phyloP scores from a whole-genome alignment of 441 rosid species.

The Brassica balearica region DNA sequence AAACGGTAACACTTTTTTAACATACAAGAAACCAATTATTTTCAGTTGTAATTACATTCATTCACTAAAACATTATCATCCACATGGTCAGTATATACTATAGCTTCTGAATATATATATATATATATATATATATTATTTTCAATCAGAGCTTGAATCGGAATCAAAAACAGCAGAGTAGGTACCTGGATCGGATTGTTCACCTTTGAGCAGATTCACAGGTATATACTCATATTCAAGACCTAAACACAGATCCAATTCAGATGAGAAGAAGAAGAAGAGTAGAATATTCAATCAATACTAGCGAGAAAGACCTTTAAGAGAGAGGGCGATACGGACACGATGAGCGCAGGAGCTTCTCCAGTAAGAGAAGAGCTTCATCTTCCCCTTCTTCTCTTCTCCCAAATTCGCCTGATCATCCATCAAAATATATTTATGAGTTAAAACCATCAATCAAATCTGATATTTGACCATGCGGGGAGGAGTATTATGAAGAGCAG shows the following conservation, averaged over 20 bases:
- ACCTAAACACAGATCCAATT: slow-evolving; percentile 24
- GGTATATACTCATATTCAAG: slow-evolving; percentile 64
- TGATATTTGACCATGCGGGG: neutral
- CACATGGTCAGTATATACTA: neutral
- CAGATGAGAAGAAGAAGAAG: neutral
- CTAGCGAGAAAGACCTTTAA: slow-evolving; percentile 49
- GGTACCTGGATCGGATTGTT: slow-evolving; percentile 56
- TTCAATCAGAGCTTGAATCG: neutral
- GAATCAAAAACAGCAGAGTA: neutral
- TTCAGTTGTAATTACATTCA: neutral
- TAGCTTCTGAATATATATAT: neutral
- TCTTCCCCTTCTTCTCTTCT: slow-evolving; percentile 36
- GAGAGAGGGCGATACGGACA: slow-evolving; percentile 58
- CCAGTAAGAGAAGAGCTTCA: slow-evolving; percentile 64
- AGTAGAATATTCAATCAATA: neutral
- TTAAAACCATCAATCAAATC: neutral
- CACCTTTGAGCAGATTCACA: slow-evolving; percentile 53
- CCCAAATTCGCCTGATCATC: slow-evolving; percentile 34
- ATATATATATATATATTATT: too few relatives aligned
- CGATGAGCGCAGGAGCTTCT: slow-evolving; percentile 65
- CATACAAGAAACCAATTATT: neutral
- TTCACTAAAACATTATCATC: neutral
- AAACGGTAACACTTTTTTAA: too few relatives aligned
- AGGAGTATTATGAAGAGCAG: neutral
- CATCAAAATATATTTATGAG: neutral